These are phyloP conservation scores for Mucor irregularis DNA, from an alignment of 371 early-diverging fungal species.

Conservation along the genomic window DNA sequence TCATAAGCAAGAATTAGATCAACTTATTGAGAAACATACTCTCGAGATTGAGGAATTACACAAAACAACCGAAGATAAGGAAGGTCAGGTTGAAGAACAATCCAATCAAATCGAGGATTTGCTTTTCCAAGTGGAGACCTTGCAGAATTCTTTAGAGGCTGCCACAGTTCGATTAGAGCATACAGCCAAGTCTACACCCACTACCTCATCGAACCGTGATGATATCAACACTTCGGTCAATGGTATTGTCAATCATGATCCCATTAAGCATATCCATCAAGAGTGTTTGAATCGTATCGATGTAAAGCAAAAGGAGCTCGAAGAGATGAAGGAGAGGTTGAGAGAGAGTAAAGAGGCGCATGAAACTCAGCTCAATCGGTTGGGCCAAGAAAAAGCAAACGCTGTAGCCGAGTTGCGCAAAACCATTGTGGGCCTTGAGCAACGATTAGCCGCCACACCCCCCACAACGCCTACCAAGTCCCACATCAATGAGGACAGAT, in stretches of 20 bases:
- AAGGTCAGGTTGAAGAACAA: conserved; percentile 21
- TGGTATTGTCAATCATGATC: not conserved
- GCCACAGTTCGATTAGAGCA: conserved; percentile 39
- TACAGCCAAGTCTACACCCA: conserved; percentile 22
- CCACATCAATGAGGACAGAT: conserved; percentile 10
- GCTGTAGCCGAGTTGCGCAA: conserved; percentile 20
- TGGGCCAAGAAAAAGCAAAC: conserved; percentile 39
- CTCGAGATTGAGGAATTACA: conserved; percentile 7
- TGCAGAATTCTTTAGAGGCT: conserved; percentile 41
- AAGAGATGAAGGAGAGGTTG: conserved; percentile 28
- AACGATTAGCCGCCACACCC: not conserved
- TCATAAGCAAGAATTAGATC: conserved; percentile 12
- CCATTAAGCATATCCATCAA: conserved; percentile 16
- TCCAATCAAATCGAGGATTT: conserved; percentile 33
- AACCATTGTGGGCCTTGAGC: conserved; percentile 11
- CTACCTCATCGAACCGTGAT: conserved; percentile 9
- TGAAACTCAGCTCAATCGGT: conserved; percentile 29
- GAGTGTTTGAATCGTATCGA: conserved; percentile 26
- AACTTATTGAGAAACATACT: conserved; percentile 10
- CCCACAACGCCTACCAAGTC: not conserved
- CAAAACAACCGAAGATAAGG: conserved; percentile 14
- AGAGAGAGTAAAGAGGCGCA: conserved; percentile 28
- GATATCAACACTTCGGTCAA: conserved; percentile 11
- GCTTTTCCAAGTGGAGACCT: conserved; percentile 30
- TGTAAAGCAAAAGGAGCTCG: conserved; percentile 29